A percentile compares a stretch with the other conserved stretches of the same genome.
Evolutionary conservation across 2,329 filamentous ascomycete species (phyloP).

Genomic region (Albifimbria verrucaria): DNA sequence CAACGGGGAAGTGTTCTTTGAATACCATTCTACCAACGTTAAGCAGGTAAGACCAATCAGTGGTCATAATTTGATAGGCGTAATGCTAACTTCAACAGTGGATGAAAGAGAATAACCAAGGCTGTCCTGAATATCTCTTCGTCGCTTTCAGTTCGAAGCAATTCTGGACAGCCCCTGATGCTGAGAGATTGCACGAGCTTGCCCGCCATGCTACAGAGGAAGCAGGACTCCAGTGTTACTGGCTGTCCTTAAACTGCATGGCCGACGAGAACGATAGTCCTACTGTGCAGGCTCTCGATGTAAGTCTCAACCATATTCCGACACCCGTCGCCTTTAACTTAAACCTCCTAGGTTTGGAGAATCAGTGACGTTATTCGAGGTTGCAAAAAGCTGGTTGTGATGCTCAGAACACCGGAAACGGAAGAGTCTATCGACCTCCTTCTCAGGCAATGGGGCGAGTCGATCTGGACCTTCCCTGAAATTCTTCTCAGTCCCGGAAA

Average conservation of each 20-base stretch:
- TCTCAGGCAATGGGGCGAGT: slow-evolving; percentile 22
- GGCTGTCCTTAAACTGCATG: neutral
- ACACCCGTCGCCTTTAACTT: slow-evolving; percentile 26
- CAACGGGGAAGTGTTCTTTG: neutral
- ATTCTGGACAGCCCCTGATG: neutral
- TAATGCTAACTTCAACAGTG: neutral
- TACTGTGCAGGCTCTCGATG: neutral
- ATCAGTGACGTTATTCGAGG: neutral
- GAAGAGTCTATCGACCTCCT: slow-evolving; percentile 25
- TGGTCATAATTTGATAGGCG: neutral
- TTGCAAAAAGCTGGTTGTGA: slow-evolving; percentile 4
- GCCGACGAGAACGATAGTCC: neutral
- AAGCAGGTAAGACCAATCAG: neutral
- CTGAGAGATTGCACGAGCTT: neutral
- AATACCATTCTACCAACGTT: neutral
- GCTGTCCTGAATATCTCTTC: neutral
- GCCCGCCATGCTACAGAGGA: neutral
- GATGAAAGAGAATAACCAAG: neutral
- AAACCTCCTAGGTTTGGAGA: neutral
- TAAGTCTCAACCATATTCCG: neutral
- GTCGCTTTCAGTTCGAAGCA: neutral
- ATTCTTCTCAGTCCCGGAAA: slow-evolving; percentile 21
- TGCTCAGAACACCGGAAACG: slow-evolving; percentile 18
- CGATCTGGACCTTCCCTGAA: slow-evolving; percentile 25
- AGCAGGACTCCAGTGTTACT: neutral